Conservation (phyloP, 176 grass and related monocot species). For the Ensete ventricosum region DNA sequence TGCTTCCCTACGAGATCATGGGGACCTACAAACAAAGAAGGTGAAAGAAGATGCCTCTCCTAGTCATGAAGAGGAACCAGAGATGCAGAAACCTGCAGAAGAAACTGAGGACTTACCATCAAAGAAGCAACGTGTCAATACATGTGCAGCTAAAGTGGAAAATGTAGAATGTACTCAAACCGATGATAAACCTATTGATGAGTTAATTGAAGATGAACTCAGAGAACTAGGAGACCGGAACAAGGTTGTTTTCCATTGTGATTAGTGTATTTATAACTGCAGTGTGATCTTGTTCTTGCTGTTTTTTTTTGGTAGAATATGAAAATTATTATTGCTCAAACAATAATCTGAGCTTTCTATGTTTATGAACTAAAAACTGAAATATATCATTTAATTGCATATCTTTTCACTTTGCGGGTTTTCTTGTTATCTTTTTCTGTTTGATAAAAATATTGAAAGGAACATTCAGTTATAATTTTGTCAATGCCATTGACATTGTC, state of each 20-base stretch:
- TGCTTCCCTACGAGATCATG: slow-evolving; percentile 33
- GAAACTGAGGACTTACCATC: slow-evolving; percentile 32
- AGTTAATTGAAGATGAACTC: slow-evolving; percentile 83
- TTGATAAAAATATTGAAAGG: not conserved
- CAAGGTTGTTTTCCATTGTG: slow-evolving; percentile 47
- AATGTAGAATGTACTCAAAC: slow-evolving; percentile 18
- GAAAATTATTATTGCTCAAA: not conserved
- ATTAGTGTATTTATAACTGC: slow-evolving; percentile 1
- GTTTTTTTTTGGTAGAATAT: slow-evolving; percentile 2
- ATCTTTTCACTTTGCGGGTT: not conserved
- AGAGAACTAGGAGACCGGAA: slow-evolving; percentile 69
- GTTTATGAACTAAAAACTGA: not conserved
- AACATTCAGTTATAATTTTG: not conserved
- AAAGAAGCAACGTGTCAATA: slow-evolving; percentile 62
- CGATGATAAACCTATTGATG: slow-evolving; percentile 68
- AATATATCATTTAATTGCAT: not conserved
- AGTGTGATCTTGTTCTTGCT: slow-evolving; percentile 3
- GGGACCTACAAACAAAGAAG: slow-evolving; percentile 19
- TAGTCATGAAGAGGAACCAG: slow-evolving; percentile 17
- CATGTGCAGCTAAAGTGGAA: slow-evolving; percentile 8
- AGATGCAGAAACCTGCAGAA: slow-evolving; percentile 21
- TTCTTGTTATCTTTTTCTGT: not conserved
- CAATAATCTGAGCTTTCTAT: too few species aligned
- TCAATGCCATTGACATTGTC: not conserved
- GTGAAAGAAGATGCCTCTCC: slow-evolving; percentile 17